Conservation (phyloP, 2,329 filamentous ascomycete genomes). For the Pestalotiopsis sp. region DNA sequence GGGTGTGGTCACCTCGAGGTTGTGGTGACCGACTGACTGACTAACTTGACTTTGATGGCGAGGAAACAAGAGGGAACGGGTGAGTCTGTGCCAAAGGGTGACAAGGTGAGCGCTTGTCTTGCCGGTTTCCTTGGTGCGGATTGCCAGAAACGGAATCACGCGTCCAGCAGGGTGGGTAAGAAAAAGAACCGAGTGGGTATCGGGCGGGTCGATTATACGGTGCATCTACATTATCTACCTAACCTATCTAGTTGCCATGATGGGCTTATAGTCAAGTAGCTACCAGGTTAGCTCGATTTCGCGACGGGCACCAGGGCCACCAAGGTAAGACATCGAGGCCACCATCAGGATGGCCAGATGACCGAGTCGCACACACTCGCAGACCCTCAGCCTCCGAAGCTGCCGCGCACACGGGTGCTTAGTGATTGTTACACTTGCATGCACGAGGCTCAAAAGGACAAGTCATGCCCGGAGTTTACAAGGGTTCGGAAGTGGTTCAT, state of each 20-base stretch:
- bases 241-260: not conserved
- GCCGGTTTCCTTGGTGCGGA: not conserved
- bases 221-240: too few relatives aligned
- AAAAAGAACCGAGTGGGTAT: not conserved
- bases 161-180: slow-evolving; percentile 10
- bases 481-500: not conserved
- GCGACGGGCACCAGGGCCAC: not conserved
- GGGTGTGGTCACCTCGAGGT: not conserved
- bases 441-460: slow-evolving; percentile 5
- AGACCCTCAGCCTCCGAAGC: slow-evolving; percentile 4
- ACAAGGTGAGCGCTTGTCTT: not conserved
- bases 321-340: slow-evolving; percentile 12
- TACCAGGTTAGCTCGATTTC: not conserved
- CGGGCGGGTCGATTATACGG: not conserved
- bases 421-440: slow-evolving; percentile 9
- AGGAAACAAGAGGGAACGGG: slow-evolving; percentile 5
- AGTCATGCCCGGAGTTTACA: slow-evolving; percentile 8
- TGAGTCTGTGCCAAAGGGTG: not conserved
- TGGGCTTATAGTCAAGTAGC: not conserved
- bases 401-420: slow-evolving; percentile 3
- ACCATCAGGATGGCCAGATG: slow-evolving; percentile 3
- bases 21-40: too few relatives aligned
- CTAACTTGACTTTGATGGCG: not conserved
- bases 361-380: not conserved
- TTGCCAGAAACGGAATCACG: slow-evolving; percentile 10